These are phyloP conservation scores for Borealophlyctis nickersoniae DNA, from an alignment of 192 early-diverging fungal species.

Conservation along the genomic window DNA sequence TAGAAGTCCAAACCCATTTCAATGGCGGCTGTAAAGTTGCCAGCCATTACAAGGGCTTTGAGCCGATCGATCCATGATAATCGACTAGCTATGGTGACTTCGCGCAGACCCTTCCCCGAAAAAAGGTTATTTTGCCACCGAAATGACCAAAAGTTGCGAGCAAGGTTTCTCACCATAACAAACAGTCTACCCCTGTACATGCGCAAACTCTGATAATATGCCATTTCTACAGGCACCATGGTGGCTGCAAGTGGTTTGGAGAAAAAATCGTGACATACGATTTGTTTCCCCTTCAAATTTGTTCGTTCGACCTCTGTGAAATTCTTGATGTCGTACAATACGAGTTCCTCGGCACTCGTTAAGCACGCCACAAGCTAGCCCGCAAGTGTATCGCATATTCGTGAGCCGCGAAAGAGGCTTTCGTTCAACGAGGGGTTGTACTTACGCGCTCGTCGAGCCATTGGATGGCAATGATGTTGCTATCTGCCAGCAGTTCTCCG, in stretches of 20 bases:
- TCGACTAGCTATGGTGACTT: slow-evolving; percentile 31
- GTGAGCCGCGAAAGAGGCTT: too few relatives aligned
- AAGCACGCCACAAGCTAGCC: slow-evolving; percentile 18
- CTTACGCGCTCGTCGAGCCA: slow-evolving; percentile 39
- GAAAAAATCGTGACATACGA: slow-evolving; percentile 25
- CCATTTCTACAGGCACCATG: slow-evolving; percentile 24
- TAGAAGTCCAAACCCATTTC: slow-evolving; percentile 39
- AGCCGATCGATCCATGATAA: slow-evolving; percentile 46
- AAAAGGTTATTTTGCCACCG: too few relatives aligned
- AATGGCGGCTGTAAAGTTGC: slow-evolving; percentile 45
- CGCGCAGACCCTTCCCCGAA: slow-evolving; percentile 26
- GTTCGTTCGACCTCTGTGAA: slow-evolving; percentile 29
- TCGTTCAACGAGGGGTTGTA: too few relatives aligned
- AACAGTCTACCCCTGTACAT: slow-evolving; percentile 41
- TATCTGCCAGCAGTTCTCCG: slow-evolving; percentile 19
- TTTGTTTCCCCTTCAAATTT: slow-evolving; percentile 4
- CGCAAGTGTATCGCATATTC: too few relatives aligned
- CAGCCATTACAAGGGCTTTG: slow-evolving; percentile 37
- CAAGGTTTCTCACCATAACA: too few relatives aligned
- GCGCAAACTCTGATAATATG: slow-evolving; percentile 31
- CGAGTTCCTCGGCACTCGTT: slow-evolving; percentile 19
- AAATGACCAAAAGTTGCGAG: too few relatives aligned
- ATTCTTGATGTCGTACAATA: slow-evolving; percentile 22
- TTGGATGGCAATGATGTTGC: slow-evolving; percentile 33
- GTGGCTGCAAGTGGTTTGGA: slow-evolving; percentile 10